Evolutionary conservation across 352 stramenopile genomes (phyloP), one percentile per base, ranked within the genome.

Genomic region (Pythium angustatum): DNA sequence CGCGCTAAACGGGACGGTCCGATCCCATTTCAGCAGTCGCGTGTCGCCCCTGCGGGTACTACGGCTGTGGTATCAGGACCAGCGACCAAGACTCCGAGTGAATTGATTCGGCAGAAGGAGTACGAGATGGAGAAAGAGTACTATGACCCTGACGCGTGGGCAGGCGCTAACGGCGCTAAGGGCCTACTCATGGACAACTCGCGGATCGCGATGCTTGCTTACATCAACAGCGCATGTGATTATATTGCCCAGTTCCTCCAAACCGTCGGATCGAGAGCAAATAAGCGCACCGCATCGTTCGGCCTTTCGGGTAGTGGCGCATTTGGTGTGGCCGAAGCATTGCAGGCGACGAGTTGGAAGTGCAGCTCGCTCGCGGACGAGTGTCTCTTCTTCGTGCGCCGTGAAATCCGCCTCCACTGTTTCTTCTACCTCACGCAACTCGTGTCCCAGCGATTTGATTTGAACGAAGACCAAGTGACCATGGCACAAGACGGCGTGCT

Each of bases 381-480:
- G 49, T 92, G 82, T 44, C 74, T 94, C 27, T 74, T 94, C 24
- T 93, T 93, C 50, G 28, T 94, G 41, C 80, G 85, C 28, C 85
- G 83, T 5, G 85, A 94, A 41, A 75, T 91, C 27, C 79, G 83
- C 2, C 61, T 94, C 41, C 83, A 92, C 34, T 89, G 80, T 56
- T 89, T 87, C 58, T 92, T 79, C 52, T 93, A 85, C 38, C 70
- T 93, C 53, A 91, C 79, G n/a, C 83, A 93, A 47, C 73, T 93
- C 45, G 67, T 79, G 7, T 87, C 77, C 3, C 79, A 88, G 49
- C 79, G 78, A 7, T 91, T 83, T 47, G 81, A 91, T 28, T 57
- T 79, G 44, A 64, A 66, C 24, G 81, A 91, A 52, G 76, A 74
- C n/a, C 68, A 78, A 21, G 48, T 78, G 11, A 84, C 71, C 2